phyloP scores from a whole-genome alignment of 805 yeast genomes.

The Huiozyma sinensis region DNA sequence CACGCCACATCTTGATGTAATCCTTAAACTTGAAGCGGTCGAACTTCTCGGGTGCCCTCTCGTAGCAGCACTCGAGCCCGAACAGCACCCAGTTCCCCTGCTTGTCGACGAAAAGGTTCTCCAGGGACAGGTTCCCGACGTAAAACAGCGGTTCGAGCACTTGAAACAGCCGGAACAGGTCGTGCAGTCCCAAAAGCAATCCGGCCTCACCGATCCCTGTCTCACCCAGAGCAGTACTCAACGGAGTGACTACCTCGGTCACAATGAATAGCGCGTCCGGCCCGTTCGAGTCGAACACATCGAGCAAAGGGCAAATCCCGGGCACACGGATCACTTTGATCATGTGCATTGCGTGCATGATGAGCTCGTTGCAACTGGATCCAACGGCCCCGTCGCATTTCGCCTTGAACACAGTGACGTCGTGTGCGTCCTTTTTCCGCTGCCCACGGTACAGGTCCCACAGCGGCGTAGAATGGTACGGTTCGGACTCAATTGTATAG shows the following conservation, averaged over 20 bases:
- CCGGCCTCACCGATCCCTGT: conserved; percentile 8
- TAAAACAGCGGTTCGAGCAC: conserved; percentile 30
- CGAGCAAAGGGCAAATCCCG: conserved; percentile 22
- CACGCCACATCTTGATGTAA: background rate
- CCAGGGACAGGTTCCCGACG: conserved; percentile 50
- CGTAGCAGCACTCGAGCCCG: conserved; percentile 52
- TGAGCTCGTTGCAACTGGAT: conserved; percentile 6
- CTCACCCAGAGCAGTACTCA: conserved; percentile 10
- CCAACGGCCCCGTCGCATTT: conserved; percentile 2
- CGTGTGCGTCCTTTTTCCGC: conserved; percentile 20
- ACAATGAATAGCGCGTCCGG: conserved; percentile 18
- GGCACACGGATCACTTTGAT: conserved; percentile 23
- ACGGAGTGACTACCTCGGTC: conserved; percentile 20
- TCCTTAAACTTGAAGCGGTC: conserved; percentile 6
- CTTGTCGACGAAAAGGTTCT: conserved; percentile 53
- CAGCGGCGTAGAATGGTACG: conserved; percentile 14
- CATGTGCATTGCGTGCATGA: conserved; percentile 18
- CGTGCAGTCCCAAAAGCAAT: conserved; percentile 18
- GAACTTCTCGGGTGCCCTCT: conserved; percentile 29
- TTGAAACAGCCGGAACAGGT: conserved; percentile 17
- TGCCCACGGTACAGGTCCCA: conserved; percentile 23
- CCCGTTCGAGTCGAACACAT: conserved; percentile 19
- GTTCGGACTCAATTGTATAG: conserved; percentile 16
- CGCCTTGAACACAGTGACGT: conserved; percentile 22
- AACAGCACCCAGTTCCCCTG: conserved; percentile 77